A percentile compares a stretch with the other conserved stretches of the same genome.
Conservation (phyloP, 2,329 filamentous ascomycete species). For the Phialocephala subalpina region DNA sequence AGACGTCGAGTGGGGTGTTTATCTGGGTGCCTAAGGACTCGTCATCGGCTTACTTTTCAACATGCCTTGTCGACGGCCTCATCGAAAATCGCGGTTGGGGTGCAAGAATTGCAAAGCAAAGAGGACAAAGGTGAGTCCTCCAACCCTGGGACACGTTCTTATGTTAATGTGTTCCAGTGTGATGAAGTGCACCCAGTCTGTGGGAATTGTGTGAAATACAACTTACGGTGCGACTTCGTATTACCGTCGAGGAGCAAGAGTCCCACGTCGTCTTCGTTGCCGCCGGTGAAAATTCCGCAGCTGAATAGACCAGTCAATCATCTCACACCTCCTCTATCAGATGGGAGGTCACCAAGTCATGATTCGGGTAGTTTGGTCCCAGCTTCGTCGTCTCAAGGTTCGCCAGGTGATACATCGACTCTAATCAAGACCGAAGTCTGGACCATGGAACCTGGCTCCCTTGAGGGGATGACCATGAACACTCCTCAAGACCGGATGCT, state of each 20-base stretch:
- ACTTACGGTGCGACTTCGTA: constrained; percentile 69
- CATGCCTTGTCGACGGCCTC: constrained; percentile 57
- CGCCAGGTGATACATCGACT: background rate
- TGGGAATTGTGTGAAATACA: constrained; percentile 70
- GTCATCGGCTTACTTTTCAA: background rate
- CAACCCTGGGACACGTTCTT: background rate
- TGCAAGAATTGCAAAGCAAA: constrained; percentile 70
- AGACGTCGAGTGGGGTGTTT: background rate
- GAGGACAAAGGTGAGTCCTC: constrained; percentile 67
- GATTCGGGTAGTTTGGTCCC: background rate
- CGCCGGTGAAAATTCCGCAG: constrained; percentile 20
- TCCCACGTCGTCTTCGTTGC: constrained; percentile 6
- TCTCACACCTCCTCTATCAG: background rate
- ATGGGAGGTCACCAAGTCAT: background rate
- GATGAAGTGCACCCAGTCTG: constrained; percentile 70
- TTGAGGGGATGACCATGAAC: constrained; percentile 17
- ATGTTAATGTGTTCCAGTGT: constrained; percentile 52
- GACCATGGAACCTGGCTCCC: background rate
- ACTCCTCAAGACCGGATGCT: constrained; percentile 44
- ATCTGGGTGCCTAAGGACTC: background rate
- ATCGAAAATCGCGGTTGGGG: constrained; percentile 72
- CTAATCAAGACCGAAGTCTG: constrained; percentile 36
- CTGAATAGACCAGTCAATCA: constrained; percentile 1
- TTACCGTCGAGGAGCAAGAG: constrained; percentile 38
- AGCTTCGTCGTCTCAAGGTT: background rate